Conservation (phyloP, 2,329 filamentous ascomycete genomes). For the Purpureocillium lavendulum region DNA sequence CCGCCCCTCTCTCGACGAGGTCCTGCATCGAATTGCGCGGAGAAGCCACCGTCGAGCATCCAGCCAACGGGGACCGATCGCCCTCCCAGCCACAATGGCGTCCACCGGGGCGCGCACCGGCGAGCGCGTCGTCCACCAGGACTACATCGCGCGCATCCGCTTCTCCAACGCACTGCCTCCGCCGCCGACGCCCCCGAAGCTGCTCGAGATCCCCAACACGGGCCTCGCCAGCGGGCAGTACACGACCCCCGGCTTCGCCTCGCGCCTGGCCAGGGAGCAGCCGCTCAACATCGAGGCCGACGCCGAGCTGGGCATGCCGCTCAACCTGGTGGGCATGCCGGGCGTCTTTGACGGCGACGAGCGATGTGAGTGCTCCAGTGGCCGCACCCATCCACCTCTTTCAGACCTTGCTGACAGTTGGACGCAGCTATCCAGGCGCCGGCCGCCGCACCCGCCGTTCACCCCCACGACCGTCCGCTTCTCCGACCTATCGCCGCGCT, state of each 20-base stretch:
- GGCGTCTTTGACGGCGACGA: slow-evolving; percentile 94
- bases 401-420: too few relatives aligned
- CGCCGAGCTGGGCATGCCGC: slow-evolving; percentile 94
- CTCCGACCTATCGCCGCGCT: slow-evolving; percentile 77
- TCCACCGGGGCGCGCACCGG: slow-evolving; percentile 30
- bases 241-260: slow-evolving; percentile 83
- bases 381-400: not conserved
- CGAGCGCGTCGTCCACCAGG: slow-evolving; percentile 69
- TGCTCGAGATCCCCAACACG: slow-evolving; percentile 92
- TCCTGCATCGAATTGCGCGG: too few relatives aligned
- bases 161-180: slow-evolving; percentile 95
- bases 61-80: too few relatives aligned
- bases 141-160: slow-evolving; percentile 92
- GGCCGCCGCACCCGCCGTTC: slow-evolving; percentile 59
- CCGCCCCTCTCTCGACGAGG: too few relatives aligned
- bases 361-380: slow-evolving; percentile 55
- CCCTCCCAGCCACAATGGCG: slow-evolving; percentile 16
- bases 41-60: too few relatives aligned
- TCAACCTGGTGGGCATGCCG: slow-evolving; percentile 90
- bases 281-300: slow-evolving; percentile 94
- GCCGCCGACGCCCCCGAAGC: slow-evolving; percentile 88
- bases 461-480: slow-evolving; percentile 77
- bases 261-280: slow-evolving; percentile 81
- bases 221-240: slow-evolving; percentile 82
- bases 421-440: slow-evolving; percentile 70